Percentiles rank a stretch among this genome's conserved stretches.
Conservation (phyloP, 1,284 basidiomycete species). For the Malassezia obtusa region DNA sequence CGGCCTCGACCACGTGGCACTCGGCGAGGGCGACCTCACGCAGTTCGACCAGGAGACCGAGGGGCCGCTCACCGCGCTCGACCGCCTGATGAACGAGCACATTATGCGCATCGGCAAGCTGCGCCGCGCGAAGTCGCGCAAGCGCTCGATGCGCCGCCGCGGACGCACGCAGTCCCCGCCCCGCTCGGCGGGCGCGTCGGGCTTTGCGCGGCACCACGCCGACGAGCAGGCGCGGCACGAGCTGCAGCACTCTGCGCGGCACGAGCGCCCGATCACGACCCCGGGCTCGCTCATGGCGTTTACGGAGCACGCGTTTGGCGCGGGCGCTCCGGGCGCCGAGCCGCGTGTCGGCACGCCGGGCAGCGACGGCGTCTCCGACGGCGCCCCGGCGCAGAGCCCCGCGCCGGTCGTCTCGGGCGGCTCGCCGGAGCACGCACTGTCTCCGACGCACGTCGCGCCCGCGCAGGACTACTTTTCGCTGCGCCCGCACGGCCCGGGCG, state of each 20-base stretch:
- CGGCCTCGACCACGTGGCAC: constrained; percentile 51
- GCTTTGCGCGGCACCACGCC: constrained; percentile 85
- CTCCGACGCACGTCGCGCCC: neutral
- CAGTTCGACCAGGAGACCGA: constrained; percentile 72
- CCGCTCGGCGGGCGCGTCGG: neutral
- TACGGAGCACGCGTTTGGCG: neutral
- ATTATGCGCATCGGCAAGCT: constrained; percentile 62
- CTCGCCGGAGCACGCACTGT: no score
- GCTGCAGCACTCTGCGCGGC: neutral
- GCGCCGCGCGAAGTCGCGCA: constrained; percentile 54
- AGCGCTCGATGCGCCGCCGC: constrained; percentile 4
- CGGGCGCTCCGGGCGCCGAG: neutral
- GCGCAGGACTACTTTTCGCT: neutral
- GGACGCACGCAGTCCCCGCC: constrained; percentile 2
- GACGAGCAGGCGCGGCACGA: constrained; percentile 56
- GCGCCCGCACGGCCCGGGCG: neutral
- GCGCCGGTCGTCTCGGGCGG: neutral
- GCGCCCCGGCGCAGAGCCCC: neutral
- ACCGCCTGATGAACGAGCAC: constrained; percentile 57
- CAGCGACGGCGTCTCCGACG: neutral
- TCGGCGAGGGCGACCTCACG: constrained; percentile 61
- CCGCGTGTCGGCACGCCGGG: neutral
- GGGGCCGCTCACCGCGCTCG: constrained; percentile 55
- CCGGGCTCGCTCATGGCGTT: constrained; percentile 1
- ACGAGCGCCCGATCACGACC: neutral